Evolutionary conservation across 1,284 basidiomycete genomes (phyloP), one percentile per base, ranked within the genome.

Genomic region (Wallemia hederae): DNA sequence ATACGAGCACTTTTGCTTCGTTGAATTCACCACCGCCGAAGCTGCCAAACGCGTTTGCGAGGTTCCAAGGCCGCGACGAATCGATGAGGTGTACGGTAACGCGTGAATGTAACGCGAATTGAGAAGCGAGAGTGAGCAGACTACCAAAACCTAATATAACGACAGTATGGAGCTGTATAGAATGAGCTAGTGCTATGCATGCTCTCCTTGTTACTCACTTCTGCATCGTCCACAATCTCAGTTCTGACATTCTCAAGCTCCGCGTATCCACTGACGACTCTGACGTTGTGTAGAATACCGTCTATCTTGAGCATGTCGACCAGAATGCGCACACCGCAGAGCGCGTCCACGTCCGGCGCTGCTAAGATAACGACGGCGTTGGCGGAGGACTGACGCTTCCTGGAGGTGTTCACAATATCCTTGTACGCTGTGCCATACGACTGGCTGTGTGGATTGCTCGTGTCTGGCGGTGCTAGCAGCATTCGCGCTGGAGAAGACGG

Each of bases 81-180:
- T 99, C 94, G 70, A 99, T 85, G 66, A 98, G 80, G 73, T 99
- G 94, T 27, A 90, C 78, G 22, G 77, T 79, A 27, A 82, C 74
- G 64, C 74, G 73, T 2, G 67, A 63, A 60, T 63, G 69, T 0
- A 72, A 65, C 0, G 69, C 66, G 62, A 76, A 74, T 64, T 72
- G 73, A n/a, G 70, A 65, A 0, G 85, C 78, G 5, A 98, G 75
- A 64, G 92, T 85, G 31, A 90, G 76, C 59, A 92, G 80, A 1
- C 83, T 81, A 55, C 94, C 94, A 71, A 99, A 84, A 65, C 96
- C 96, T 59, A 99, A 71, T 56, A 98, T 77, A 60, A 99, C 80
- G 59, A 99, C 76, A 0, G 88, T 88, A 66, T 88, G 86, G 25
- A 98, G 76, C 85, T 97, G 69, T 59, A 33, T 34, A 31, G 59